phyloP scores from a whole-genome alignment of 441 rosid species.

The Jatropha podagrica region DNA sequence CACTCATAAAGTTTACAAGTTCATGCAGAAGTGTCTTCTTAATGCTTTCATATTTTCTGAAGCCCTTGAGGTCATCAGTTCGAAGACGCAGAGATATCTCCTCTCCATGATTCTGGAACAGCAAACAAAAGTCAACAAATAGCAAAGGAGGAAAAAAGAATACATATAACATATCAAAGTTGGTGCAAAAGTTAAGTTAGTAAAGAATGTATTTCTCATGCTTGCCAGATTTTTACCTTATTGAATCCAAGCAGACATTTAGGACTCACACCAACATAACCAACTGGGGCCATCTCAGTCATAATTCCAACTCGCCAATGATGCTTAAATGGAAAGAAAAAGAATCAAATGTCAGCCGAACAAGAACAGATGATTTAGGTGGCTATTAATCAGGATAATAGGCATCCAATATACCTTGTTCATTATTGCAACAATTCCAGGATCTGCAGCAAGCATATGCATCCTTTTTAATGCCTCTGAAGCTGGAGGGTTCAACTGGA shows the following conservation, averaged over 20 bases:
- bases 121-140: conserved; percentile 23
- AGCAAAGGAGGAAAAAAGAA: background rate
- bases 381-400: conserved; percentile 15
- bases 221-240: conserved; percentile 51
- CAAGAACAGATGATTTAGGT: conserved; percentile 11
- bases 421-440: conserved; percentile 92
- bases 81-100: conserved; percentile 97
- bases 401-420: conserved; percentile 53
- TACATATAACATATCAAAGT: background rate
- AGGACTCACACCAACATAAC: conserved; percentile 94
- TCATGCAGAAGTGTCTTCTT: conserved; percentile 94
- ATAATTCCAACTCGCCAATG: conserved; percentile 82
- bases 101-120: conserved; percentile 84
- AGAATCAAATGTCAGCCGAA: conserved; percentile 20
- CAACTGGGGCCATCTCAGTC: conserved; percentile 98
- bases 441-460: conserved; percentile 98
- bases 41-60: conserved; percentile 90
- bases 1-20: conserved; percentile 55
- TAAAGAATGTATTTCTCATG: conserved; percentile 9
- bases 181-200: background rate
- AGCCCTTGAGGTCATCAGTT: conserved; percentile 93
- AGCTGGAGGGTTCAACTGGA: conserved; percentile 81
- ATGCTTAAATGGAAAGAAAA: conserved; percentile 45
- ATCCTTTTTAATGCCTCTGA: conserved; percentile 85
- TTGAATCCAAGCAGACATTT: conserved; percentile 85